Evolutionary conservation across 108 stramenopile species (phyloP), one percentile per base, ranked within the genome.

Genomic region (Pseudonitzschia multiseries): DNA sequence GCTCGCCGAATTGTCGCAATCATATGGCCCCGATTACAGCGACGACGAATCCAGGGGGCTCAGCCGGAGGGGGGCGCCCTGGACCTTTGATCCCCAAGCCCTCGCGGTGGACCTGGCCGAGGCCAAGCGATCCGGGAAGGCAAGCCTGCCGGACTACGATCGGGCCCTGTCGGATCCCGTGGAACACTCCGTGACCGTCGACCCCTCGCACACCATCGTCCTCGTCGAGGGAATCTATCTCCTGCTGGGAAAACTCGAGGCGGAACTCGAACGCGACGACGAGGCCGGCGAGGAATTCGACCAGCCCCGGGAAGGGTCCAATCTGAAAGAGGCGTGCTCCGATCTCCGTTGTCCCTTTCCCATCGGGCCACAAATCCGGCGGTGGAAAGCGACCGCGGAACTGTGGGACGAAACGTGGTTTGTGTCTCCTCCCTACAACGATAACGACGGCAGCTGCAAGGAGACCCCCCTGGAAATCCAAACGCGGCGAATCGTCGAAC

Each of bases 341-440:
- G 52, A 20, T 52, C 4, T 52, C 13, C 44, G 41, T 5, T 8
- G 18, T 17, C 48, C 21, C 15, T 26, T 50, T 4, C 9, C 32
- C 14, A 20, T 52, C 56, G 70, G 31, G 32, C 44, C 3, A 27
- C 17, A 26, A 48, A 68, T 68, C 28, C 77, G 32, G 51, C 72
- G 42, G 75, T 52, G 52, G 52, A 52, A 21, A 17, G 18, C 8
- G n/a, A 52, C 52, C 13, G 52, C 52, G 50, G 57, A 60, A 1
- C 68, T 88, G 29, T 89, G 87, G 77, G 89, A 92, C 64, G 91
- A 92, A 74, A 75, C 80, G 2, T 92, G 91, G 91, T 92, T 80
- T 68, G 68, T 92, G 24, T 18, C 70, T 61, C 22, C 65, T 53
- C 40, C 36, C 77, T 0, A 65, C 70, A 21, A 74, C 60, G 6